Base-by-base conservation (phyloP, 352 stramenopile genomes). In the Pythium myriotylum region DNA sequence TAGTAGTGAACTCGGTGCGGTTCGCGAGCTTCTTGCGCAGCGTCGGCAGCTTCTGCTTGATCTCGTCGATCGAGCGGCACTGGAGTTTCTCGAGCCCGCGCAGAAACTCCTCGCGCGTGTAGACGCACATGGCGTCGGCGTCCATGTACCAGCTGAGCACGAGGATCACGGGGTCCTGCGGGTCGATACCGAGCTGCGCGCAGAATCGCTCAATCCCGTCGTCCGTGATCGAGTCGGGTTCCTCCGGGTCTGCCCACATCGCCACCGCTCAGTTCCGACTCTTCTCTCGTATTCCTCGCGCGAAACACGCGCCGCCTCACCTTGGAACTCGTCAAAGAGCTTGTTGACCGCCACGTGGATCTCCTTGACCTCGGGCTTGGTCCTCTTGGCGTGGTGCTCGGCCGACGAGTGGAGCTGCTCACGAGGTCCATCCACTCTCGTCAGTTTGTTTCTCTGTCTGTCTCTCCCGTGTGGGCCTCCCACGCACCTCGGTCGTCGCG, bases 71-170 rank as follows among this genome's bases (percentile, higher is more conserved):
- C 40, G 79, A 76, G 14, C 62, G 37, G 53, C 86, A 95, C 16
- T 81, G 45, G 10, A 95, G 69, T 40, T 84, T 88, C 53, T 88
- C 79, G 42, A 95, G 72, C 27, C 87, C 87, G 33, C 72, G 62
- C 10, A 81, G 45, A 56, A 94, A 96, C 60, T 96, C 87, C 1
- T 70, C 65, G 42, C 75, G 77, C 42, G 83, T 91, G 57, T 83
- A 96, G 40, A 91, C 65, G 54, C 87, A 89, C 85, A 94, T 94
- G 1, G 71, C 79, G 23, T 78, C 71, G 1, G 87, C 80, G 3
- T 89, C 77, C 87, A 96, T 96, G 42, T 68, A 70, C 54, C 70
- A 96, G 60, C 83, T 91, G 24, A 96, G 68, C 23, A 81, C 86
- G 42, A 96, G 60, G 57, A 92, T 85, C 50, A 94, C 84, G 0